phyloP scores from a whole-genome alignment of 192 early-diverging fungal genomes.

The Linnemannia zychae region DNA sequence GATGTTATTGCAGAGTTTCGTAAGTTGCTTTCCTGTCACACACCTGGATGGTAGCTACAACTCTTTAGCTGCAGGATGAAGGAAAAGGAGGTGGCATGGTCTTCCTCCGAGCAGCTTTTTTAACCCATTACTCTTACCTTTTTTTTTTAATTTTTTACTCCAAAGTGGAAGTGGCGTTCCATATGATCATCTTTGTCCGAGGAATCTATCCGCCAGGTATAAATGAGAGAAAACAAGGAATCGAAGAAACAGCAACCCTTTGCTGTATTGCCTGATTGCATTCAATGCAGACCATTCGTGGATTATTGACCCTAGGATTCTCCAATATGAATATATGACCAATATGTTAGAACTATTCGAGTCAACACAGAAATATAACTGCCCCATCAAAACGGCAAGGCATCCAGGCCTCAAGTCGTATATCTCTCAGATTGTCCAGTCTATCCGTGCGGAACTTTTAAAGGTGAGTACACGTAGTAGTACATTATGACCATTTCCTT shows the following conservation, averaged over 20 bases:
- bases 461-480: conserved; percentile 4
- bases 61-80: too few relatives aligned
- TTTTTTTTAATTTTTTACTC: neutral
- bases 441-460: conserved; percentile 26
- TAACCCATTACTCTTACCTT: neutral
- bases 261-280: neutral
- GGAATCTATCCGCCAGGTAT: conserved; percentile 55
- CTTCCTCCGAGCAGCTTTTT: neutral
- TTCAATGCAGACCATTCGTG: too few relatives aligned
- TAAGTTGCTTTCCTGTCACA: conserved; percentile 3
- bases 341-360: conserved; percentile 39
- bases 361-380: conserved; percentile 46
- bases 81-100: neutral
- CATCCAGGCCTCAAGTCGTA: conserved; percentile 36
- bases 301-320: too few relatives aligned
- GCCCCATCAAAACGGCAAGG: conserved; percentile 46
- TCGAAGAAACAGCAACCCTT: too few relatives aligned
- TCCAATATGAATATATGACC: neutral
- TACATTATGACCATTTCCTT: neutral
- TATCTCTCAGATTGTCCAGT: conserved; percentile 34
- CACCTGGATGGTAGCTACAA: too few relatives aligned
- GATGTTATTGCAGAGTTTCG: conserved; percentile 48
- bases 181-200: conserved; percentile 45
- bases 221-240: neutral
- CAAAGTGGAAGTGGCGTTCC: conserved; percentile 47